phyloP scores from a whole-genome alignment of 2,329 filamentous ascomycete genomes.

The Chaetomiaceae sp. region DNA sequence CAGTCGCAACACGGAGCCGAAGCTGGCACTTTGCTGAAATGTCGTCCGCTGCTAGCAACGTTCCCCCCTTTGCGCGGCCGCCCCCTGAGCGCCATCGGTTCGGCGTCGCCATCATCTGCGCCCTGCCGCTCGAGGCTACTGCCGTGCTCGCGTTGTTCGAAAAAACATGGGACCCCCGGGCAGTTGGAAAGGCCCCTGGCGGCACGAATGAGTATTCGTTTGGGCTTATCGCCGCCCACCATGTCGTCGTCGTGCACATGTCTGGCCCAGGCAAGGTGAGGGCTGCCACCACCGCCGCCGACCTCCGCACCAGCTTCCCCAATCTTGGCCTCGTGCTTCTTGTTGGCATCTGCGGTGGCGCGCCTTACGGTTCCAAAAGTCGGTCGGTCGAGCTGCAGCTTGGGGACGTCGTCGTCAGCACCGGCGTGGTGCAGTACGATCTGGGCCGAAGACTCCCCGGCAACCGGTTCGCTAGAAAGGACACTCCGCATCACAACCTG shows the following conservation, averaged over 20 bases:
- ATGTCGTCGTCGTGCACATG: constrained; percentile 2
- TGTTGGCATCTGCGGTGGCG: constrained; percentile 23
- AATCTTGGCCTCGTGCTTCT: constrained; percentile 20
- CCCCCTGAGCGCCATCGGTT: too few species aligned
- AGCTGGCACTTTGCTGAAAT: too few species aligned
- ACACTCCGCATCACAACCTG: too few species aligned
- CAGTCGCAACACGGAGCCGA: too few species aligned
- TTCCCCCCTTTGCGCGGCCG: too few species aligned
- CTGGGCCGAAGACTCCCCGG: constrained; percentile 20
- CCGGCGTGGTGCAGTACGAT: constrained; percentile 20
- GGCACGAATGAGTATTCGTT: neutral
- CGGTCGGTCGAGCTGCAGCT: constrained; percentile 11
- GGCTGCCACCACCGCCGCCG: constrained; percentile 23
- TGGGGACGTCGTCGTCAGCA: constrained; percentile 23
- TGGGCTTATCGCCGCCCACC: neutral
- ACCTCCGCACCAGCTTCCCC: constrained; percentile 25
- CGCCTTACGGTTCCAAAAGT: constrained; percentile 9
- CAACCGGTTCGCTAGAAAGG: constrained; percentile 17
- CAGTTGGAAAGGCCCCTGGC: neutral
- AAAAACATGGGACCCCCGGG: neutral
- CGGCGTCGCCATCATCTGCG: neutral
- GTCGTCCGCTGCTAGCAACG: too few species aligned
- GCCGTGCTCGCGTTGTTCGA: neutral
- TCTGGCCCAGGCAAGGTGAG: neutral
- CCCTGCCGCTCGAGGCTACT: neutral